Base-by-base conservation (phyloP, 164 flowering plant genomes). In the Dillenia turbinata region DNA sequence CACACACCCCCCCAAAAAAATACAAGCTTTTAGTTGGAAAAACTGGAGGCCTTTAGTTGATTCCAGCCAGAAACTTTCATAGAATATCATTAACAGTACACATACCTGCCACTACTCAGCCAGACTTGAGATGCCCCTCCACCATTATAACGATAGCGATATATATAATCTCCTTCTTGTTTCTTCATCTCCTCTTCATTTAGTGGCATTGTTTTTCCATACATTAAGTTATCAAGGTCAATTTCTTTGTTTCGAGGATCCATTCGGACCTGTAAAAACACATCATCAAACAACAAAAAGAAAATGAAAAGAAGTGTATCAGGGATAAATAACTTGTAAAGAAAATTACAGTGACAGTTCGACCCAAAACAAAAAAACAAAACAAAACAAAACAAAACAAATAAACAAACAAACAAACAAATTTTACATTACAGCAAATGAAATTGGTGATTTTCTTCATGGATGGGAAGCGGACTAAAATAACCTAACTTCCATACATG, bases 51-150 rank as follows among this genome's bases (percentile, higher is more conserved):
- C 40, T 33, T 4, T 33, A 33, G 40, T 33, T 33, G 40, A 33
- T 33, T 33, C 40, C 40, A 33, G 40, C 40, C 40, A 33, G 40
- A 4, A 33, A 33, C 40, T 33, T 33, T 33, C 12, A 19, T 47
- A 11, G 40, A 56, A 44, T 7, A 5, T 54, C 44, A 40, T 33
- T 51, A 59, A 59, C 43, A 33, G 7, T 4, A 33, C 40, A 33
- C 40, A 45, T 81, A 89, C 99, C 99, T 91, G 78, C 93, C 92
- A 70, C 89, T 81, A 61, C 92, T 80, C 57, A 94, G 73, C 99
- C 99, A 94, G 73, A 89, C 93, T 76, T 94, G 99, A 81, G 99
- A 78, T 65, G 99, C 99, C 49, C 97, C 99, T 52, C 99, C 99
- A 65, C 97, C 96, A 83, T 88, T 76, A 69, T 94, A 94, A 26